Percentiles rank a stretch among this genome's conserved stretches.
Evolutionary conservation across 2,329 filamentous ascomycete species (phyloP).

Genomic region (Trichoderma pleuroti): DNA sequence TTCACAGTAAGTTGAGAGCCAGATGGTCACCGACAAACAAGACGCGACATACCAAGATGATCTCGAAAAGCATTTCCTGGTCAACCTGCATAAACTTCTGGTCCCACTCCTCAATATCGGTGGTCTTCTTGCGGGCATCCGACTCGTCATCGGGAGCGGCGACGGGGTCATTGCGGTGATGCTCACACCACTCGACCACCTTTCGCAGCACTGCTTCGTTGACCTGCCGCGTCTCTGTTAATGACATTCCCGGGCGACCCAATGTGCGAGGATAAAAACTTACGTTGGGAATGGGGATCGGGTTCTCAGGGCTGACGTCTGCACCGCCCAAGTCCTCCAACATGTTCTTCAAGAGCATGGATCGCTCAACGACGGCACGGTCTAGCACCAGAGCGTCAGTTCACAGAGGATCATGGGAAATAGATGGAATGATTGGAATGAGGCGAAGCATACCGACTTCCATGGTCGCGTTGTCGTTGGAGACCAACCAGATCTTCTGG

Average conservation of each 20-base stretch:
- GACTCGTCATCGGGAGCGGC: conserved; percentile 81
- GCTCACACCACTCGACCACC: conserved; percentile 96
- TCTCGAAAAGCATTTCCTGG: conserved; percentile 99
- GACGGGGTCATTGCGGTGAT: conserved; percentile 88
- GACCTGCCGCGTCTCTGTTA: conserved; percentile 50
- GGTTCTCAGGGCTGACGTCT: conserved; percentile 51
- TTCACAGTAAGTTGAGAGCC: conserved; percentile 24
- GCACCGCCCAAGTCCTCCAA: conserved; percentile 83
- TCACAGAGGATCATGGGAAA: neutral
- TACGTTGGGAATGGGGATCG: conserved; percentile 86
- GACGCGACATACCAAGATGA: conserved; percentile 74
- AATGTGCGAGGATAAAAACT: conserved; percentile 24
- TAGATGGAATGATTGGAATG: neutral
- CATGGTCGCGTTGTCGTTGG: conserved; percentile 49
- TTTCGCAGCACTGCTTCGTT: conserved; percentile 92
- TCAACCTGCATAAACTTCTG: conserved; percentile 99
- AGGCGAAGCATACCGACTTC: conserved; percentile 42
- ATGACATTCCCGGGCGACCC: conserved; percentile 17
- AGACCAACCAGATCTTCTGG: conserved; percentile 46
- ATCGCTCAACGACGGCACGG: conserved; percentile 82
- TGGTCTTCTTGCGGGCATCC: conserved; percentile 95
- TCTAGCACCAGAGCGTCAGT: conserved; percentile 50
- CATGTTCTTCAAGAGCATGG: conserved; percentile 97
- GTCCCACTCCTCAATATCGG: conserved; percentile 99
- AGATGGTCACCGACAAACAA: neutral